Conservation (phyloP, 2,329 filamentous ascomycete genomes). For the Magnaporthiopsis poae region DNA sequence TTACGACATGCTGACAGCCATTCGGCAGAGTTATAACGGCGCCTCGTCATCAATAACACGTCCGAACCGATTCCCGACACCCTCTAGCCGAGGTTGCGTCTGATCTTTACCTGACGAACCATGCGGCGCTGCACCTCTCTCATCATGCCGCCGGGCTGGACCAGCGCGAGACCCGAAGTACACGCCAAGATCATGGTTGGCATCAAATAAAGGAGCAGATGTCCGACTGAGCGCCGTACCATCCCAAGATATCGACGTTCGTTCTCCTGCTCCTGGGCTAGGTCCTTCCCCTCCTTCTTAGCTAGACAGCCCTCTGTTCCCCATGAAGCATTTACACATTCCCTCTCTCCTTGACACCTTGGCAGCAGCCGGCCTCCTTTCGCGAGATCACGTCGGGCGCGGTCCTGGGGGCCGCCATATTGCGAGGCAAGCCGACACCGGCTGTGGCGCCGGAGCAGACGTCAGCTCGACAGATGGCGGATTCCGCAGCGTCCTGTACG, state of each 20-base stretch:
- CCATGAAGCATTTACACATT: background rate
- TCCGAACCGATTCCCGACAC: background rate
- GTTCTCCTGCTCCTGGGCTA: background rate
- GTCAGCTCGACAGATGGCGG: background rate
- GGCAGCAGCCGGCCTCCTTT: background rate
- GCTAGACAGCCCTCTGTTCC: background rate
- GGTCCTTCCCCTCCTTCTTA: background rate
- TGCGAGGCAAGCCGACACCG: background rate
- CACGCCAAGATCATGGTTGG: background rate
- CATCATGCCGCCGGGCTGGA: too few relatives aligned
- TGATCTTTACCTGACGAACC: background rate
- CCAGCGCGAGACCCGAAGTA: background rate
- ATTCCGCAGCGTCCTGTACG: constrained; percentile 6
- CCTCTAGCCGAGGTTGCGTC: background rate
- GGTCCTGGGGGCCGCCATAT: too few relatives aligned
- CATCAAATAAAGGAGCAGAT: background rate
- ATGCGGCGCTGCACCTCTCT: background rate
- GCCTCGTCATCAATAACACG: background rate
- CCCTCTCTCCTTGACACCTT: background rate
- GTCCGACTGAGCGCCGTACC: background rate
- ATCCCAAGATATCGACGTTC: background rate
- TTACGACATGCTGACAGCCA: background rate
- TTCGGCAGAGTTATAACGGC: background rate
- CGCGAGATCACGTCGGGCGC: background rate
- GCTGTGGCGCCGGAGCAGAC: background rate